These are phyloP conservation scores for Domatiomyces globalis DNA, from an alignment of 2,329 filamentous ascomycete genomes.

Conservation along the genomic window DNA sequence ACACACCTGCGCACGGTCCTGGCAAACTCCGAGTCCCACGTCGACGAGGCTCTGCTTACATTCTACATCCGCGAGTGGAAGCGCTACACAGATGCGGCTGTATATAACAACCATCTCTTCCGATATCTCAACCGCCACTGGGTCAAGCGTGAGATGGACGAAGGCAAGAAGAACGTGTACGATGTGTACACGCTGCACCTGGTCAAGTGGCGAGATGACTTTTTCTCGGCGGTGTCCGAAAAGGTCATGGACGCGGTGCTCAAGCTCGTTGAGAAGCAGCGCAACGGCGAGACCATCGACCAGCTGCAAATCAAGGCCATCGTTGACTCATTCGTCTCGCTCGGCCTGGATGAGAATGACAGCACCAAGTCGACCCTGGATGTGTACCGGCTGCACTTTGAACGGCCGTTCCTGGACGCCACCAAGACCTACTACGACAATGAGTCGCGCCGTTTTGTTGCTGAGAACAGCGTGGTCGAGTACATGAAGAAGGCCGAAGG, in stretches of 20 bases:
- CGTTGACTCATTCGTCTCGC: constrained; percentile 88
- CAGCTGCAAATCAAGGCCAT: constrained; percentile 94
- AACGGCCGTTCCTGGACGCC: constrained; percentile 75
- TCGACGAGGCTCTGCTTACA: constrained; percentile 74
- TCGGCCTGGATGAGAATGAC: constrained; percentile 87
- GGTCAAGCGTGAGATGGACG: constrained; percentile 98
- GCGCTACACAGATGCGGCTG: constrained; percentile 85
- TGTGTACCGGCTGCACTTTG: constrained; percentile 85
- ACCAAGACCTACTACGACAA: constrained; percentile 77
- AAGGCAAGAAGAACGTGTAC: constrained; percentile 95
- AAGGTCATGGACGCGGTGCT: constrained; percentile 94
- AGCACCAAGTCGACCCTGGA: constrained; percentile 88
- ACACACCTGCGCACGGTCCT: constrained; percentile 60
- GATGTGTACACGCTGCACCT: constrained; percentile 96
- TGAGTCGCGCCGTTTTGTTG: constrained; percentile 86
- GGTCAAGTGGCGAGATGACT: constrained; percentile 84
- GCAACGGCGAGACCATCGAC: constrained; percentile 95
- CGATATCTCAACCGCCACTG: constrained; percentile 93
- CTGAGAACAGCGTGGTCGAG: constrained; percentile 93
- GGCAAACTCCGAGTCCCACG: constrained; percentile 59
- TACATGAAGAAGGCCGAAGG: constrained; percentile 99
- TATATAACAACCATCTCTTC: constrained; percentile 96
- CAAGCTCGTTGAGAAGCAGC: constrained; percentile 90
- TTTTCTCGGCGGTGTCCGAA: constrained; percentile 68
- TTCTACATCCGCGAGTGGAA: constrained; percentile 98